Conservation (phyloP, 2,329 filamentous ascomycete species). For the Amphichorda felina region DNA sequence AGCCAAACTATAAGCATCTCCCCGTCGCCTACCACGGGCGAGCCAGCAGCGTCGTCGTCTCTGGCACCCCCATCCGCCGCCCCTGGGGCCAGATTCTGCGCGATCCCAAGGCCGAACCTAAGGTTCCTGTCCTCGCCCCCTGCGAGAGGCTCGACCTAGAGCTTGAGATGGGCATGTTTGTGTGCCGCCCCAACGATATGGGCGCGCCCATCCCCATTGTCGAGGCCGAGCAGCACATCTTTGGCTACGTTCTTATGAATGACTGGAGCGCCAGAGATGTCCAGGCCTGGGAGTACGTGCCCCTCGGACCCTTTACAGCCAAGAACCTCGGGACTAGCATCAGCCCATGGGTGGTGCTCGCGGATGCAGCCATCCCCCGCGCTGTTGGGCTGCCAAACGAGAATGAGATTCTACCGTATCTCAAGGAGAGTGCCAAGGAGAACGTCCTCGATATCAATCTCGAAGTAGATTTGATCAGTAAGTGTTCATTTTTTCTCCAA, state of each 20-base stretch:
- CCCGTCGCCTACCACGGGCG: constrained; percentile 76
- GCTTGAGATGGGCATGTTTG: constrained; percentile 65
- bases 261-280: constrained; percentile 48
- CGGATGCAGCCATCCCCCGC: constrained; percentile 5
- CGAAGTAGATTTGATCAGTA: constrained; percentile 25
- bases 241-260: constrained; percentile 40
- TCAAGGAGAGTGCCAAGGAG: constrained; percentile 41
- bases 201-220: constrained; percentile 55
- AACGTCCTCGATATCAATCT: constrained; percentile 24
- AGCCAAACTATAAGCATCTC: constrained; percentile 71
- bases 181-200: constrained; percentile 53
- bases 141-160: constrained; percentile 60
- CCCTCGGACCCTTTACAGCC: constrained; percentile 43
- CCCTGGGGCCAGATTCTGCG: constrained; percentile 62
- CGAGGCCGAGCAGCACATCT: constrained; percentile 45
- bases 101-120: constrained; percentile 34
- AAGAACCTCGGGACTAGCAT: constrained; percentile 46
- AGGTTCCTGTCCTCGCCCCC: constrained; percentile 45
- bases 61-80: constrained; percentile 59
- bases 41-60: constrained; percentile 63
- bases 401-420: constrained; percentile 21
- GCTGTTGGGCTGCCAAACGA: constrained; percentile 17
- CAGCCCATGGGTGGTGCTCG: constrained; percentile 40
- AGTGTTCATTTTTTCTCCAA: too few species aligned
- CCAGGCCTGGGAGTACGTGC: constrained; percentile 42